A percentile compares a stretch with the other conserved stretches of the same genome.
These are phyloP conservation scores for Phycomyces blakesleeanus DNA, from an alignment of 192 early-diverging fungal species.

Conservation along the genomic window DNA sequence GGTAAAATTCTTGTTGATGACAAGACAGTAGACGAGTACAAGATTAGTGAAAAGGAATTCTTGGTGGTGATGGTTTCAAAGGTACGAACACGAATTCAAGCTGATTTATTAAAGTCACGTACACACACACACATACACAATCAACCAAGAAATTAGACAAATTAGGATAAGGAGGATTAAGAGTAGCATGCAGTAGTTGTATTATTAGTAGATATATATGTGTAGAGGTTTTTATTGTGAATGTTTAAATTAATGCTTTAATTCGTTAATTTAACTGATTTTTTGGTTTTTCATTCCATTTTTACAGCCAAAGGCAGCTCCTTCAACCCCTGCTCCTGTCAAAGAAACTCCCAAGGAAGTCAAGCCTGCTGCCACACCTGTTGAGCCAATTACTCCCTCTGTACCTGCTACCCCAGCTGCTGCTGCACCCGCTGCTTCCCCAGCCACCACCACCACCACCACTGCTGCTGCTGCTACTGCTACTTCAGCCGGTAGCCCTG, in stretches of 20 bases:
- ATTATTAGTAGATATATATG: no score
- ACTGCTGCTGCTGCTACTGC: slow-evolving; percentile 31
- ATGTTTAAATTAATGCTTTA: no score
- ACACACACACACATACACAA: no score
- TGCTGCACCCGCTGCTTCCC: slow-evolving; percentile 35
- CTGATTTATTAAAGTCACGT: no score
- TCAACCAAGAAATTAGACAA: no score
- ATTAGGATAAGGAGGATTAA: no score
- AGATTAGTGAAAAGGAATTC: slow-evolving; percentile 89
- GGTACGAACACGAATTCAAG: no score
- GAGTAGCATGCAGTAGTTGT: no score
- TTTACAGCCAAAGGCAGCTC: slow-evolving; percentile 42
- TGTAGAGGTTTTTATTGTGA: no score
- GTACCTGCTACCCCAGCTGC: slow-evolving; percentile 38
- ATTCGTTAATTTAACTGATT: no score
- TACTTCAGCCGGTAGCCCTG: slow-evolving; percentile 23
- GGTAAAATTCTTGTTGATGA: slow-evolving; percentile 87
- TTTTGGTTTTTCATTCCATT: background rate
- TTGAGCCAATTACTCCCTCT: slow-evolving; percentile 39
- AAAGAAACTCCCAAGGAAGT: slow-evolving; percentile 10
- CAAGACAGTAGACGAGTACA: slow-evolving; percentile 66
- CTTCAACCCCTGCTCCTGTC: slow-evolving; percentile 29
- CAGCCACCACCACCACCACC: slow-evolving; percentile 33
- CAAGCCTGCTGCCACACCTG: slow-evolving; percentile 3
- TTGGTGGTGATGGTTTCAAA: slow-evolving; percentile 94